These are phyloP conservation scores for Nicotiana noctiflora DNA, from an alignment of 257 asterid species.

Conservation along the genomic window DNA sequence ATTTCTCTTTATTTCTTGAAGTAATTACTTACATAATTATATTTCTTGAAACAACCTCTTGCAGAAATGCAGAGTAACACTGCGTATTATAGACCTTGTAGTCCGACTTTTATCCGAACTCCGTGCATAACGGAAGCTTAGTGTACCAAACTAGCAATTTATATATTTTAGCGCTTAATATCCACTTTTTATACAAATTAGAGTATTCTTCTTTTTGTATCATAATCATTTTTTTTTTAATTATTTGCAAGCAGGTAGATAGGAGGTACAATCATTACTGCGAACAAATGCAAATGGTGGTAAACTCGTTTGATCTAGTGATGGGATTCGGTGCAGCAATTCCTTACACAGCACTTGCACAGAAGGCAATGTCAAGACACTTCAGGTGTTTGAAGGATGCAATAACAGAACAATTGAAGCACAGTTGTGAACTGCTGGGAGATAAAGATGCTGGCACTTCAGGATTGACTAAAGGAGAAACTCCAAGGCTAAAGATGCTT, in stretches of 20 bases:
- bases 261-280: conserved; percentile 90
- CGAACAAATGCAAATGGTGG: conserved; percentile 98
- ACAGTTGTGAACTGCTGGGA: conserved; percentile 66
- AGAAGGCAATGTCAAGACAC: conserved; percentile 92
- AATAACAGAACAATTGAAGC: conserved; percentile 58
- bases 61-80: too few relatives aligned
- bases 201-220: not conserved
- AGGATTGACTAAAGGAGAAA: conserved; percentile 88
- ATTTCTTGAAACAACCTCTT: too few relatives aligned
- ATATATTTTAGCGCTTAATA: too few relatives aligned
- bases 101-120: too few relatives aligned
- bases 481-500: conserved; percentile 75
- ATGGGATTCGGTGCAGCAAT: conserved; percentile 97
- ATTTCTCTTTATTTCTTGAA: not conserved
- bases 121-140: too few relatives aligned
- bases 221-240: not conserved
- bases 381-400: conserved; percentile 90
- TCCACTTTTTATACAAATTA: too few relatives aligned
- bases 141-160: too few relatives aligned
- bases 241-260: conserved; percentile 53
- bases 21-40: not conserved
- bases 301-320: conserved; percentile 88
- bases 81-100: too few relatives aligned
- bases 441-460: conserved; percentile 71
- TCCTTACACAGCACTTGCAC: conserved; percentile 84